Percentiles rank a stretch among this genome's conserved stretches.
Evolutionary conservation across 495 filamentous ascomycete genomes (phyloP).

Genomic region (Staphylotrichum tortipilum): DNA sequence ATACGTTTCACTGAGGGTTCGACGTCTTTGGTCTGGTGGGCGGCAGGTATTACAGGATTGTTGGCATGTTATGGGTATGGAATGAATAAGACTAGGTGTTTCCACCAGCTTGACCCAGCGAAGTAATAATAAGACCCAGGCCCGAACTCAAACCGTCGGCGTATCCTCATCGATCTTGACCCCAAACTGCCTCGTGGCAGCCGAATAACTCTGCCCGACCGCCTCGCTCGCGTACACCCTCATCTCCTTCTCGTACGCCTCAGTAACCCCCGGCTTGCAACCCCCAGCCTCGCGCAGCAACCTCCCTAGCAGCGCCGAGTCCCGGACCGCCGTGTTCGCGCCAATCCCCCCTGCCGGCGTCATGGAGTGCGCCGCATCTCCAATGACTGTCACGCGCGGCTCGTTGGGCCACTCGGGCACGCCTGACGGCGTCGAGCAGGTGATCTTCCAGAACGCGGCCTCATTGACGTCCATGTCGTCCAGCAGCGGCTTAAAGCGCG

Average conservation of each 20-base stretch:
- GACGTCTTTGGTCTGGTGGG: too few species aligned
- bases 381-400: slow-evolving; percentile 49
- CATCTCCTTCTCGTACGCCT: slow-evolving; percentile 48
- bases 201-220: slow-evolving; percentile 37
- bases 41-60: too few species aligned
- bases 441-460: slow-evolving; percentile 50
- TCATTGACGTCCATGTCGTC: slow-evolving; percentile 43
- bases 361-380: slow-evolving; percentile 54
- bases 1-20: too few species aligned
- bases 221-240: slow-evolving; percentile 46
- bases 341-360: slow-evolving; percentile 54
- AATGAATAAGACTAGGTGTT: too few species aligned
- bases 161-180: slow-evolving; percentile 34
- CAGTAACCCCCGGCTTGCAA: slow-evolving; percentile 35
- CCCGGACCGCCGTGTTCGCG: slow-evolving; percentile 49
- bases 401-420: slow-evolving; percentile 45
- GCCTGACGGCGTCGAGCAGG: slow-evolving; percentile 42
- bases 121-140: too few species aligned
- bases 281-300: slow-evolving; percentile 38
- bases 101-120: too few species aligned
- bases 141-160: neutral
- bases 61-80: too few species aligned
- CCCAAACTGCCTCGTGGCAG: slow-evolving; percentile 31
- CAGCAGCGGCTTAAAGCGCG: slow-evolving; percentile 40
- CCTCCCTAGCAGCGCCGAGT: slow-evolving; percentile 41